Conservation (phyloP, 495 filamentous ascomycete genomes). For the Physcia stellaris region DNA sequence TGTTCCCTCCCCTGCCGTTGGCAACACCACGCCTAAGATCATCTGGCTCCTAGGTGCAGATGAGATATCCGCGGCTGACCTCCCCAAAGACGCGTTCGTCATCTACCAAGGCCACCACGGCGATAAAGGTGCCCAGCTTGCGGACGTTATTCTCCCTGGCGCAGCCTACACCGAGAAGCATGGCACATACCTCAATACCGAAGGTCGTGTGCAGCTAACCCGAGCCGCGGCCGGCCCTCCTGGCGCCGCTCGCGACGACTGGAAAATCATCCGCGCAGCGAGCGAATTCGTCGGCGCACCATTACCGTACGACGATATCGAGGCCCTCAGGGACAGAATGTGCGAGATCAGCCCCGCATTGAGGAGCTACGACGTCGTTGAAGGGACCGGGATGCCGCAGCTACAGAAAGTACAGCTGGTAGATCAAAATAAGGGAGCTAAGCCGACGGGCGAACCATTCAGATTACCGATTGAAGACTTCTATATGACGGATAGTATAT, state of each 20-base stretch:
- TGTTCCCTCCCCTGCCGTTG: conserved; percentile 60
- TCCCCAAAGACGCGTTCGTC: conserved; percentile 90
- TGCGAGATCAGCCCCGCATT: conserved; percentile 84
- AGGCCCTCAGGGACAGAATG: conserved; percentile 79
- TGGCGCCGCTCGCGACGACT: conserved; percentile 85
- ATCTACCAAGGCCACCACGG: conserved; percentile 98
- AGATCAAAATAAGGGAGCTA: conserved; percentile 88
- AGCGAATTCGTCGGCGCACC: conserved; percentile 82
- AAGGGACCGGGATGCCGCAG: conserved; percentile 53
- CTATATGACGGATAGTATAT: conserved; percentile 93
- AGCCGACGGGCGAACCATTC: conserved; percentile 44
- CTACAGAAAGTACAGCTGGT: conserved; percentile 85
- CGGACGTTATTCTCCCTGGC: conserved; percentile 86
- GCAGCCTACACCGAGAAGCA: conserved; percentile 95
- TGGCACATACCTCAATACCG: conserved; percentile 95
- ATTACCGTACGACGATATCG: conserved; percentile 85
- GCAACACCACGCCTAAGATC: conserved; percentile 77
- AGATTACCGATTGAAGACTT: conserved; percentile 85
- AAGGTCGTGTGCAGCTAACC: conserved; percentile 87
- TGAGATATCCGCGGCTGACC: conserved; percentile 63
- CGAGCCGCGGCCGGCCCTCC: conserved; percentile 73
- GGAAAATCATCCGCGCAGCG: conserved; percentile 91
- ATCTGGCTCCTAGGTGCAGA: conserved; percentile 95
- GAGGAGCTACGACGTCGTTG: conserved; percentile 78
- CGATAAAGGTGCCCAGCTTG: conserved; percentile 80